phyloP scores from a whole-genome alignment of 768 basidiomycete genomes.

The Pholiota microspora region DNA sequence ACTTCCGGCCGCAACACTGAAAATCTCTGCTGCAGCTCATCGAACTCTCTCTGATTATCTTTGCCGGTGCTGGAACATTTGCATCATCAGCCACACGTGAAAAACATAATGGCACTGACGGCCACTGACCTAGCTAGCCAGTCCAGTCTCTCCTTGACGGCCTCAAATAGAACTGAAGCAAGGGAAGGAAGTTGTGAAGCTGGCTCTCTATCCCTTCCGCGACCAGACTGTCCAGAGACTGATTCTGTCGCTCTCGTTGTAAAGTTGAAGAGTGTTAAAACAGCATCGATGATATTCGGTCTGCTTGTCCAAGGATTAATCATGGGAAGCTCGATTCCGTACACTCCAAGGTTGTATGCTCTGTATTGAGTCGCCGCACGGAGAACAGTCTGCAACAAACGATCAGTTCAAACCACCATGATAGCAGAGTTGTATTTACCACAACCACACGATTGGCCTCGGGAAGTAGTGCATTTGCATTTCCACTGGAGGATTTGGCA shows the following conservation, averaged over 20 bases:
- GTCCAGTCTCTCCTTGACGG: slow-evolving; percentile 63
- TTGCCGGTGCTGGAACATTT: slow-evolving; percentile 16
- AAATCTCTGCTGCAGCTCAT: slow-evolving; percentile 66
- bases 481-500: slow-evolving; percentile 42
- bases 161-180: slow-evolving; percentile 61
- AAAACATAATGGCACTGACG: neutral
- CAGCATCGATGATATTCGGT: slow-evolving; percentile 61
- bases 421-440: slow-evolving; percentile 39
- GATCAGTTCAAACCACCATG: neutral
- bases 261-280: slow-evolving; percentile 69
- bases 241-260: slow-evolving; percentile 51
- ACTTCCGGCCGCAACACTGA: slow-evolving; percentile 70
- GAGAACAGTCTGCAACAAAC: slow-evolving; percentile 55
- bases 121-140: slow-evolving; percentile 58
- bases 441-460: slow-evolving; percentile 71
- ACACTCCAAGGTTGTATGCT: slow-evolving; percentile 65
- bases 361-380: slow-evolving; percentile 76
- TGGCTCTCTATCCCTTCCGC: slow-evolving; percentile 33
- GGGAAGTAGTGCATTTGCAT: slow-evolving; percentile 44
- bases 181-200: slow-evolving; percentile 62
- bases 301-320: slow-evolving; percentile 84
- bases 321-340: slow-evolving; percentile 73
- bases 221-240: slow-evolving; percentile 22
- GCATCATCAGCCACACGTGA: too few relatives aligned
- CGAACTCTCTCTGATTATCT: slow-evolving; percentile 51